Evolutionary conservation across 768 basidiomycete genomes (phyloP).

Genomic region (Lyophyllum semitale): DNA sequence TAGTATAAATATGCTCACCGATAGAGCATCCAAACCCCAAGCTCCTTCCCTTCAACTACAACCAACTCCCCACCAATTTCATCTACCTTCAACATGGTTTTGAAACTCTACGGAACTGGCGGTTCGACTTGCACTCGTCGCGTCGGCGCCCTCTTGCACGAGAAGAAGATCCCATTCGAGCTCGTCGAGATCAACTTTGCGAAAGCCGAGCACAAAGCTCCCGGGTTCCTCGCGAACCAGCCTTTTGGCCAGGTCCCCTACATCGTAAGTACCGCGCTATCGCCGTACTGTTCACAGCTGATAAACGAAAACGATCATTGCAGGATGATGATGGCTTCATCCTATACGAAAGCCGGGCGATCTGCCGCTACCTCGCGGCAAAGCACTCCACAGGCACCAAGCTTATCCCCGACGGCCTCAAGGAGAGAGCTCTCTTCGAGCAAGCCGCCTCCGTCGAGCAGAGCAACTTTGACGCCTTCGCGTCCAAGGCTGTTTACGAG

Average conservation of each 20-base stretch:
- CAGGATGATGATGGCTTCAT: conserved; percentile 59
- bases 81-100: conserved; percentile 32
- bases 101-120: conserved; percentile 41
- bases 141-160: conserved; percentile 52
- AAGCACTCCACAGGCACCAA: conserved; percentile 53
- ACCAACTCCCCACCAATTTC: neutral
- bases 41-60: neutral
- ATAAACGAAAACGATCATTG: neutral
- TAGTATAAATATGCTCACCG: conserved; percentile 1
- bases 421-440: conserved; percentile 43
- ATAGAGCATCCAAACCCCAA: neutral
- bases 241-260: conserved; percentile 69
- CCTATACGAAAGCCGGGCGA: conserved; percentile 65
- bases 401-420: conserved; percentile 52
- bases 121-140: conserved; percentile 51
- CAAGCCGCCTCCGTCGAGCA: conserved; percentile 54
- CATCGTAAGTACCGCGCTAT: conserved; percentile 35
- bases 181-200: conserved; percentile 43
- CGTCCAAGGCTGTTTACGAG: conserved; percentile 42
- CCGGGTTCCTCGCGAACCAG: conserved; percentile 47
- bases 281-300: no score
- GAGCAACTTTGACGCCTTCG: conserved; percentile 49
- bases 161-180: conserved; percentile 60
- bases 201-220: conserved; percentile 48
- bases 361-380: conserved; percentile 55